Evolutionary conservation across 2,329 filamentous ascomycete species (phyloP), one percentile per base, ranked within the genome.

Genomic region (Aspergillus sojae): DNA sequence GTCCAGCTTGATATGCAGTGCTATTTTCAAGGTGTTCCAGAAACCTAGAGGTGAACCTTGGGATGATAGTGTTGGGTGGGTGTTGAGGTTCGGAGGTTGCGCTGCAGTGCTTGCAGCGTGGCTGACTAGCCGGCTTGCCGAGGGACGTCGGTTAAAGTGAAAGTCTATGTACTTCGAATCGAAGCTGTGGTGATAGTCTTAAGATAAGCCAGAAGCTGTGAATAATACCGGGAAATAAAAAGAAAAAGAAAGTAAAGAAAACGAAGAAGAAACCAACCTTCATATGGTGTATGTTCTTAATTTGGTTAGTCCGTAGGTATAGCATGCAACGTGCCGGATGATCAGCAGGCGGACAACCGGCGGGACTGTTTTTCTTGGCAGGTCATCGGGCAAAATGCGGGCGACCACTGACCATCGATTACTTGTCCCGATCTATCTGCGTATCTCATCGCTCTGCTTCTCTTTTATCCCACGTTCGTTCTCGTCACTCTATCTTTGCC

Each of bases 51-150:
- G 93, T 5, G 87, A 85, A 5, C 90, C 92, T 0, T 94, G 93
- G 39, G 94, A 98, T 79, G 88, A 91, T 68, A 96, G 92, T 76
- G 92, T 97, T 57, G 89, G 90, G 19, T 92, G 94, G 81, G 93
- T 97, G 48, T 81, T 98, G 70, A 88, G 94, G 23, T 89, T 96
- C 61, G 94, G 93, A 1, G 94, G 94, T 2, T 78, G 91, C 50
- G 91, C 91, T 66, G 92, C 93, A 1, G 76, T 97, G 55, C 80
- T 90, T 3, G 91, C 94, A 6, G 92, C 91, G 5, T 92, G 86
- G 69, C 85, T 94, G 73, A 89, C 92, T 12, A 82, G 84, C 57
- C 83, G 84, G 62, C 88, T 95, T 41, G 82, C 85, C 45, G 91
- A 94, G 71, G 87, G 89, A 62, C 67, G 12, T 60, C 54, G 48